Evolutionary conservation across 805 yeast species (phyloP).

Genomic region (Brettanomyces anomalus): DNA sequence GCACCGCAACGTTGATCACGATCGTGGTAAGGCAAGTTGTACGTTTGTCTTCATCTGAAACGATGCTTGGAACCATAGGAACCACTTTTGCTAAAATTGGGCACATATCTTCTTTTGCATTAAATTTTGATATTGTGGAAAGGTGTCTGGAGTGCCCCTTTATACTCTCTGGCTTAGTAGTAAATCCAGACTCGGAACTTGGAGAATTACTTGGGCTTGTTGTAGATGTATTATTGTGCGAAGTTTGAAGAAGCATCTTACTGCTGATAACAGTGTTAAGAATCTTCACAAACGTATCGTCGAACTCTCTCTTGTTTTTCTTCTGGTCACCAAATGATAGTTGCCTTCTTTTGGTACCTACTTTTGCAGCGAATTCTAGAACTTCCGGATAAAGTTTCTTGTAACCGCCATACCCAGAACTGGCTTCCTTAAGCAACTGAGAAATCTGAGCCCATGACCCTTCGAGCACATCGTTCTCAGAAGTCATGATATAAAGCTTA

Average conservation of each 20-base stretch:
- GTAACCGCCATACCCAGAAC: conserved; percentile 38
- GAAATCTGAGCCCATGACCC: conserved; percentile 64
- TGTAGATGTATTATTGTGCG: conserved; percentile 12
- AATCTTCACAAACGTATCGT: conserved; percentile 19
- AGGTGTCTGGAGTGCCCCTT: conserved; percentile 2
- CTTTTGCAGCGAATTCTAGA: conserved; percentile 40
- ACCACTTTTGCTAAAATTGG: conserved; percentile 31
- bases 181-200: background rate
- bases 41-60: conserved; percentile 57
- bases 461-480: conserved; percentile 70
- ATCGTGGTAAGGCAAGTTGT: conserved; percentile 40
- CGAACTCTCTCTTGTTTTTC: conserved; percentile 45
- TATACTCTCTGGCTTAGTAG: background rate
- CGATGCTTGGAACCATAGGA: conserved; percentile 31
- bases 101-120: conserved; percentile 36
- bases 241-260: conserved; percentile 13
- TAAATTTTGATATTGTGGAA: conserved; percentile 8
- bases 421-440: conserved; percentile 51
- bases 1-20: conserved; percentile 42
- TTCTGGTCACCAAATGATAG: conserved; percentile 56
- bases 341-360: conserved; percentile 48
- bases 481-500: conserved; percentile 48
- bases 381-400: conserved; percentile 42
- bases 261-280: conserved; percentile 16
- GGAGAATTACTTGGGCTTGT: conserved; percentile 2